Evolutionary conservation across 2,329 filamentous ascomycete genomes (phyloP), one percentile per base, ranked within the genome.

Genomic region (Colletotrichum orchidophilum): DNA sequence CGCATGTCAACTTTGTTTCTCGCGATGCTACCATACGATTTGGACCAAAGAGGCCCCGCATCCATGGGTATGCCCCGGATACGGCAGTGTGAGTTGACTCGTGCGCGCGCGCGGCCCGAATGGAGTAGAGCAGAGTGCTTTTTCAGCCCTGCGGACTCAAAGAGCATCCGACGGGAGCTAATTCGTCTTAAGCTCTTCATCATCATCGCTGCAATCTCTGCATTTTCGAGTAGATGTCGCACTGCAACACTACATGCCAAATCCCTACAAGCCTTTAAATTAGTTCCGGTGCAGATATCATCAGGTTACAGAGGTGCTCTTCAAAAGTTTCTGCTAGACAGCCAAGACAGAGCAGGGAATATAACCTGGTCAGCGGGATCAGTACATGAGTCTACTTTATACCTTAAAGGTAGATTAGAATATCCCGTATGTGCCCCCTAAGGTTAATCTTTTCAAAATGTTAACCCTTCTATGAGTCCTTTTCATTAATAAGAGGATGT

Each of bases 11-110:
- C 39, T 46, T 18, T n/a, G n/a, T 46, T 46, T 18, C 21, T 39
- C 39, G 8, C 39, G 39, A 46, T 46, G 18, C 39, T 46, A 46
- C 39, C 18, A 18, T 18, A 46, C 39, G 39, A 18, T 18, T 46
- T 15, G 39, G 39, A 46, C 39, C 39, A 18, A 46, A n/a, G 18
- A n/a, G 55, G 50, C 26, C 35, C 62, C 29, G 66, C 61, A 58
- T 15, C 18, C 61, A 63, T 57, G 66, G 66, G 24, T 58, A 29
- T 13, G 24, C 33, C 62, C 26, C 8, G 53, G n/a, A n/a, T 21
- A 55, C 26, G 62, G 35, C 35, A 42, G 33, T 58, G 33, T 1
- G 27, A 58, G 21, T 65, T 65, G 62, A 58, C 62, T 65, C 53
- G 62, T 65, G 62, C 53, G 12, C 27, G 61, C n/a, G 26, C 50